Percentiles rank a stretch among this genome's conserved stretches.
Evolutionary conservation across 768 basidiomycete species (phyloP).

Genomic region (Fomitopsis pulvina): DNA sequence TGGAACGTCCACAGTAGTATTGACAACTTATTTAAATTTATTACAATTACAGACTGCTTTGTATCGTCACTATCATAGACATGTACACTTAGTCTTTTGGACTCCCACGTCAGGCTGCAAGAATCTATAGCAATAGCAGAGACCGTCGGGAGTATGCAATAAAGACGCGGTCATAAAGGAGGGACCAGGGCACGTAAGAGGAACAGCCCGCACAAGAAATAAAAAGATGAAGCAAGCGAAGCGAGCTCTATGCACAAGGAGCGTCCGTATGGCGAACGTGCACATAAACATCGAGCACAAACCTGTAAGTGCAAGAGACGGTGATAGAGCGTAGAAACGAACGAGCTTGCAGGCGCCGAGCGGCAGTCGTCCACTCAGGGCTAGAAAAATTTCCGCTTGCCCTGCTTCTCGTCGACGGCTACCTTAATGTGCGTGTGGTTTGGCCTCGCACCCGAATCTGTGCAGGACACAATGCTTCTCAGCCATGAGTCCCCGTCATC

Average conservation of each 20-base stretch:
- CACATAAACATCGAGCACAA: slow-evolving; percentile 11
- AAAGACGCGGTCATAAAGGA: neutral
- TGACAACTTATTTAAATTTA: slow-evolving; percentile 20
- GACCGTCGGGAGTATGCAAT: neutral
- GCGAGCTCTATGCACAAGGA: slow-evolving; percentile 17
- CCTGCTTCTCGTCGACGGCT: slow-evolving; percentile 61
- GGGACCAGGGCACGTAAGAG: neutral
- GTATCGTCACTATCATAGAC: slow-evolving; percentile 20
- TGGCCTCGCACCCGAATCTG: slow-evolving; percentile 35
- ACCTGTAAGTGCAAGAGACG: neutral
- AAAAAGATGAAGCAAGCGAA: slow-evolving; percentile 4
- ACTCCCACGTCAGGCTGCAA: neutral
- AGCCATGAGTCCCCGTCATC: slow-evolving; percentile 90
- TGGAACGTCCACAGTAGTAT: no score
- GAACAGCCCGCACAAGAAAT: neutral
- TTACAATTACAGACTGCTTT: slow-evolving; percentile 26
- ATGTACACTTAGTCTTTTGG: slow-evolving; percentile 13
- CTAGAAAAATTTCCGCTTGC: slow-evolving; percentile 73
- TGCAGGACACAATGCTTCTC: slow-evolving; percentile 64
- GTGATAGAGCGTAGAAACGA: no score
- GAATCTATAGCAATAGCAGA: neutral
- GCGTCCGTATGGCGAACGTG: slow-evolving; percentile 9
- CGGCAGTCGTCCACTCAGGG: neutral
- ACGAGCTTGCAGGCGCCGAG: no score
- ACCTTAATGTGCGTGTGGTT: slow-evolving; percentile 73